A percentile compares a stretch with the other conserved stretches of the same genome.
Evolutionary conservation across 1,284 basidiomycete species (phyloP).

Genomic region (Leccinum subatratum): DNA sequence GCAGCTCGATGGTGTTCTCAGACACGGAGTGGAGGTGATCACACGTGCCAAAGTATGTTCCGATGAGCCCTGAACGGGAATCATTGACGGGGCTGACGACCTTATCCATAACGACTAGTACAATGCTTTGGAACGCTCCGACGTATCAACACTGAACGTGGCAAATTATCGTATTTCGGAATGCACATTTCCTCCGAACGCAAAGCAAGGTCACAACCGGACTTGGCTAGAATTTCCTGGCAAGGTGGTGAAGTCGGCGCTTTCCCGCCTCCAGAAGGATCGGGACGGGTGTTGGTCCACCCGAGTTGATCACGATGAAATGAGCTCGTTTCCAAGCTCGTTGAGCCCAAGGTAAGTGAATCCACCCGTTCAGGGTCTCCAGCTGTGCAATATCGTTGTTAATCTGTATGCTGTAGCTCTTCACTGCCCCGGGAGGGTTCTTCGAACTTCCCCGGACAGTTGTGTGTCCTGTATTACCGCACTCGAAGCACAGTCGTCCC

Average conservation of each 20-base stretch:
- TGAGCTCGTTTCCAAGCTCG: not conserved
- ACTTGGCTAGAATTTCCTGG: too few relatives aligned
- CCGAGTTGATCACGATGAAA: too few relatives aligned
- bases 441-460: not conserved
- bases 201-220: too few relatives aligned
- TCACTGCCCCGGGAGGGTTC: not conserved
- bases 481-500: not conserved
- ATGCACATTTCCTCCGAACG: too few relatives aligned
- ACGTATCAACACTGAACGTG: constrained; percentile 74
- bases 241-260: too few relatives aligned
- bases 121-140: constrained; percentile 64
- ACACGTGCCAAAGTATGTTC: too few relatives aligned
- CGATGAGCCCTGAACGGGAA: not conserved
- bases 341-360: not conserved
- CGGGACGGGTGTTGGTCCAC: too few relatives aligned
- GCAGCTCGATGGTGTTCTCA: too few relatives aligned
- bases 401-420: not conserved
- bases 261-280: too few relatives aligned
- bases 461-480: not conserved
- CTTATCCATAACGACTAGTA: constrained; percentile 58
- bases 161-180: constrained; percentile 18
- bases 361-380: not conserved
- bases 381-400: not conserved
- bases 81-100: not conserved
- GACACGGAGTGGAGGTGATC: too few relatives aligned